Base-by-base conservation (phyloP, 306 rosid genomes). In the Begonia loranthoides region DNA sequence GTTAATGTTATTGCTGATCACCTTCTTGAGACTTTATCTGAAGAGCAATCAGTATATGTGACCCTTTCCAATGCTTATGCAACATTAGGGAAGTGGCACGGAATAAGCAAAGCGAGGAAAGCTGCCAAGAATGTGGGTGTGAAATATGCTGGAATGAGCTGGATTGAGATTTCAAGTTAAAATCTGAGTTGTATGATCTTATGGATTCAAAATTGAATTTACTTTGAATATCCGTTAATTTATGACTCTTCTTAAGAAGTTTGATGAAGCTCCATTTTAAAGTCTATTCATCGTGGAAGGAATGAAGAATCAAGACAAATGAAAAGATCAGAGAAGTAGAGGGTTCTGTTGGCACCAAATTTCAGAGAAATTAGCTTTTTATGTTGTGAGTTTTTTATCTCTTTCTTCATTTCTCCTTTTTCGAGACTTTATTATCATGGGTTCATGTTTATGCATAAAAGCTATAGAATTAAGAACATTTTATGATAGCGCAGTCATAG, bases 141-240 rank as follows among this genome's bases (percentile, higher is more conserved):
- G 21, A 84, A 79, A 74, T 67, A 59, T 63, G 87, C 79, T 44
- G 97, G 95, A 51, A 81, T 75, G 75, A 84, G 95, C 72, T 88
- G 97, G 95, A 79, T 89, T 63, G 89, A 81, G 75, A 70, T 73
- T 65, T 56, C 76, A 44, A 63, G 67, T 59, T 82, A 79, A 81
- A 63, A 54, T 57, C 55, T 58, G 54, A 58, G 36, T 28, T 28
- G 8, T 28, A 28, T 28, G 36, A 28, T 28, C 36, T 8, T 0
- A 28, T 28, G 36, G 36, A 19, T 19, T 19, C 22, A 19, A 2
- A 19, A 19, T 19, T 28, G 36, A 28, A 4, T 28, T 28, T 28
- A 28, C 36, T 28, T 28, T 28, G 5, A 7, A 28, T 28, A 5
- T 28, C 36, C 8, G 5, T 28, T 28, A 28, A 28, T 28, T 28